Percentiles rank a stretch among this genome's conserved stretches.
These are phyloP conservation scores for Pythium scleroteichum DNA, from an alignment of 352 stramenopile genomes.

Conservation along the genomic window DNA sequence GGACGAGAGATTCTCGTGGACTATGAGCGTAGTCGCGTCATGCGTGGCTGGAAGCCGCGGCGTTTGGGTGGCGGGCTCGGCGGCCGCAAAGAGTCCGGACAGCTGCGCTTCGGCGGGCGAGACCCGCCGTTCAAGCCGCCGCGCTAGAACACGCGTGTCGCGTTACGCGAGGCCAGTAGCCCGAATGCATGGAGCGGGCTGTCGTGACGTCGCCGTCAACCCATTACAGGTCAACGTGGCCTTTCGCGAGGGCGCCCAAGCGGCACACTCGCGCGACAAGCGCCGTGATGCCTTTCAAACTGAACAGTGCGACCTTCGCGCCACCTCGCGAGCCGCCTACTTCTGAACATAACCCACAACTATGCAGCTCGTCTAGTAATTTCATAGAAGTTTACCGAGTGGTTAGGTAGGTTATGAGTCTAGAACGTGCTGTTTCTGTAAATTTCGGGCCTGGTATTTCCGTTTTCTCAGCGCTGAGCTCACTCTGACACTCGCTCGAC, in stretches of 20 bases:
- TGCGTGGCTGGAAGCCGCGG: conserved; percentile 81
- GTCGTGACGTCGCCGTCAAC: conserved; percentile 1
- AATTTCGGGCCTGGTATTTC: conserved; percentile 11
- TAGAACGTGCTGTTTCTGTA: conserved; percentile 24
- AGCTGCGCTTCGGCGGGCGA: conserved; percentile 79
- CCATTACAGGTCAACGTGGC: conserved; percentile 2
- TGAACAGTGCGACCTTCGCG: conserved; percentile 24
- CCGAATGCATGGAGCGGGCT: background rate
- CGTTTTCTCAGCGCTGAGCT: conserved; percentile 20
- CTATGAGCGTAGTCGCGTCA: conserved; percentile 74
- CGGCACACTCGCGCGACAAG: background rate
- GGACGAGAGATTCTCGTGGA: conserved; percentile 69
- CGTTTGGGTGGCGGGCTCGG: conserved; percentile 79
- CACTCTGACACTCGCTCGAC: background rate
- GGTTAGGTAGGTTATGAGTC: background rate
- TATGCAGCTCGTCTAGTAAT: conserved; percentile 2
- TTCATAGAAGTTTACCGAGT: background rate
- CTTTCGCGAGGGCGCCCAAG: conserved; percentile 9
- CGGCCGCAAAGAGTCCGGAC: conserved; percentile 74
- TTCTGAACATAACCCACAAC: conserved; percentile 4
- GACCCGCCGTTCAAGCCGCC: conserved; percentile 65
- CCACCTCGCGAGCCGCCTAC: background rate
- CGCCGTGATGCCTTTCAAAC: conserved; percentile 28
- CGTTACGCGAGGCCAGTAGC: no score
- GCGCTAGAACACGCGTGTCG: conserved; percentile 3